phyloP scores from a whole-genome alignment of 331 rosid genomes.

The Pyracantha coccinea region DNA sequence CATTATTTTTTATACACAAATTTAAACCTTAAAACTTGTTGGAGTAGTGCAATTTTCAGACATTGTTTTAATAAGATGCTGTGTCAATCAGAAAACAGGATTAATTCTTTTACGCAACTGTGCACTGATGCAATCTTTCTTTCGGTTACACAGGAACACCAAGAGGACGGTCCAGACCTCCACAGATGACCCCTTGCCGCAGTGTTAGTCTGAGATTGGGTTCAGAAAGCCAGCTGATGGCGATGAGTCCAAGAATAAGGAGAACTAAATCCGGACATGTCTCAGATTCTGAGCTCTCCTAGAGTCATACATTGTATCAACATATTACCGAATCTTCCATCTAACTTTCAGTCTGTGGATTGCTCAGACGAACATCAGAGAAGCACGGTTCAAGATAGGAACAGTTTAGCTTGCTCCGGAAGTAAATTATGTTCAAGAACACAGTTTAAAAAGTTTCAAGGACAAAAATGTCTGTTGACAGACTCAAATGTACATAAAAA shows the following conservation, averaged over 20 bases:
- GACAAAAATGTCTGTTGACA: not conserved
- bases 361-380: slow-evolving; percentile 17
- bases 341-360: slow-evolving; percentile 12
- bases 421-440: not conserved
- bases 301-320: slow-evolving; percentile 19
- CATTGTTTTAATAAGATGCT: not conserved
- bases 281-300: slow-evolving; percentile 84
- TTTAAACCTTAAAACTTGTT: not conserved
- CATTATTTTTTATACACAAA: not conserved
- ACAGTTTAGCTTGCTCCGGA: slow-evolving; percentile 22
- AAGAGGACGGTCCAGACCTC: slow-evolving; percentile 58
- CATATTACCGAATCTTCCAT: slow-evolving; percentile 12
- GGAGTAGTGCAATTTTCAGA: not conserved
- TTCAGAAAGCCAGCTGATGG: slow-evolving; percentile 36
- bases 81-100: not conserved
- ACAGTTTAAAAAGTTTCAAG: not conserved
- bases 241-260: slow-evolving; percentile 46
- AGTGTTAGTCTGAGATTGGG: slow-evolving; percentile 22
- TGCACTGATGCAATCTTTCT: slow-evolving; percentile 2
- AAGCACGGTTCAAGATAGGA: slow-evolving; percentile 16
- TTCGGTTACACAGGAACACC: slow-evolving; percentile 38
- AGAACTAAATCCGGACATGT: slow-evolving; percentile 67
- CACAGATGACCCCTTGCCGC: slow-evolving; percentile 37
- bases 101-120: not conserved
- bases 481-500: not conserved